A percentile compares a stretch with the other conserved stretches of the same genome.
These are phyloP conservation scores for Stagonosporopsis cucurbitacearum DNA, from an alignment of 2,329 filamentous ascomycete genomes.

Conservation along the genomic window DNA sequence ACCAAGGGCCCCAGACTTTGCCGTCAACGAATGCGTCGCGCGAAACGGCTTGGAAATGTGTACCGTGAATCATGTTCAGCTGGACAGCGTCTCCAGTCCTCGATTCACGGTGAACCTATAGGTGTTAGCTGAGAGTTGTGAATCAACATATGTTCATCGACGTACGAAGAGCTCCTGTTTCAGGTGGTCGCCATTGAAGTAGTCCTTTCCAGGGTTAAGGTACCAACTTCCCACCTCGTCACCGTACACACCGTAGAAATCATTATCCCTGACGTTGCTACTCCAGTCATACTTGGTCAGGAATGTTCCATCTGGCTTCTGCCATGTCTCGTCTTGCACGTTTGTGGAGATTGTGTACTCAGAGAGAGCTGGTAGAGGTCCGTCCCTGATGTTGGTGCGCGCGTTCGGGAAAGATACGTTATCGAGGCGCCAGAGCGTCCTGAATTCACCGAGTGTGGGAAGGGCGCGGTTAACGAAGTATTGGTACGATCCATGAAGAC, in stretches of 20 bases:
- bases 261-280: constrained; percentile 49
- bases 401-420: constrained; percentile 58
- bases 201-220: constrained; percentile 58
- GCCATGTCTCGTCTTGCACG: constrained; percentile 63
- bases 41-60: constrained; percentile 46
- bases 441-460: constrained; percentile 58
- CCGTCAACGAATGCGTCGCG: constrained; percentile 45
- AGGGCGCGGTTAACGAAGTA: constrained; percentile 61
- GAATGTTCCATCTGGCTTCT: constrained; percentile 55
- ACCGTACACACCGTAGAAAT: constrained; percentile 61
- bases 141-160: background rate
- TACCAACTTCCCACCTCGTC: constrained; percentile 60
- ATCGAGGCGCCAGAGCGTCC: constrained; percentile 59
- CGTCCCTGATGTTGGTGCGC: constrained; percentile 55
- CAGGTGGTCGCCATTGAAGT: constrained; percentile 60
- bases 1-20: constrained; percentile 49
- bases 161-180: constrained; percentile 60
- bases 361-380: constrained; percentile 52
- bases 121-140: background rate
- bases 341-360: constrained; percentile 56
- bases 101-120: constrained; percentile 57
- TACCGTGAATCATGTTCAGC: constrained; percentile 63
- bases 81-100: constrained; percentile 59
- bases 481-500: constrained; percentile 61
- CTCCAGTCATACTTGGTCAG: constrained; percentile 62